Conservation (phyloP, 2,329 filamentous ascomycete species). For the Dactylellina parvicollis region DNA sequence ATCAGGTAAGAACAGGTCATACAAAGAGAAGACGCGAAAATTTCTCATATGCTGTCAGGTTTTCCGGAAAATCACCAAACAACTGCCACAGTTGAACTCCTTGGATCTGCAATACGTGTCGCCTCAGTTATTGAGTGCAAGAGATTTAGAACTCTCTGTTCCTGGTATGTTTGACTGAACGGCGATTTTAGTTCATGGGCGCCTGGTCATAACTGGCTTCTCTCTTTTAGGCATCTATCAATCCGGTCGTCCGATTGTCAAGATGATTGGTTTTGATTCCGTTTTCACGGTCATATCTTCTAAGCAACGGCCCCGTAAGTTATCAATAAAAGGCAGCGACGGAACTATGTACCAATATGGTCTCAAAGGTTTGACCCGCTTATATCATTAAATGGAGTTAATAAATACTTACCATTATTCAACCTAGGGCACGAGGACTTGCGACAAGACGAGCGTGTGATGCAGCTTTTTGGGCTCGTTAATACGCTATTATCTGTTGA, state of each 20-base stretch:
- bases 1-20: constrained; percentile 67
- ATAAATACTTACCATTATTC: background rate
- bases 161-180: constrained; percentile 76
- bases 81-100: constrained; percentile 89
- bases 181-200: background rate
- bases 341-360: constrained; percentile 86
- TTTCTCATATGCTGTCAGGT: constrained; percentile 64
- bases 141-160: constrained; percentile 90
- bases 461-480: constrained; percentile 97
- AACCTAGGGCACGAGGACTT: constrained; percentile 84
- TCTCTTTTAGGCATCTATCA: constrained; percentile 56
- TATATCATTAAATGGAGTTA: background rate
- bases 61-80: constrained; percentile 92
- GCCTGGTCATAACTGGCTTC: background rate
- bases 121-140: constrained; percentile 85
- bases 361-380: constrained; percentile 76
- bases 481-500: constrained; percentile 95
- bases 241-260: constrained; percentile 75
- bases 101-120: constrained; percentile 97
- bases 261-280: constrained; percentile 88
- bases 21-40: background rate
- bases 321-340: constrained; percentile 88
- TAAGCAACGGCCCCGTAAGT: constrained; percentile 92
- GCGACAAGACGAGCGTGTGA: constrained; percentile 96
- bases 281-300: constrained; percentile 93